phyloP scores from a whole-genome alignment of 768 basidiomycete species.

The Paxillus involutus region DNA sequence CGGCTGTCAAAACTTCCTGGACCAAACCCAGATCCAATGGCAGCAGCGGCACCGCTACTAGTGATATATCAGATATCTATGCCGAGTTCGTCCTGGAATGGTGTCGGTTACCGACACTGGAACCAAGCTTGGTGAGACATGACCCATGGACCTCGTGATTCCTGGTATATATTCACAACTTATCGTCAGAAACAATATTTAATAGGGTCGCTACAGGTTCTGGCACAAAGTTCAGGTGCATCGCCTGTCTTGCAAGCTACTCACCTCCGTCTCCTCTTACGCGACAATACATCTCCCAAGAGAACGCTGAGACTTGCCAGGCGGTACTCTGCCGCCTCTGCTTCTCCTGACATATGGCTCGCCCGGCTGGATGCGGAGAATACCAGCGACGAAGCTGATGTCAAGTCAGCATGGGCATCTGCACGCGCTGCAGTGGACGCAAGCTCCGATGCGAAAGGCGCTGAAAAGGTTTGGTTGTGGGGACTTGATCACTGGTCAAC shows the following conservation, averaged over 20 bases:
- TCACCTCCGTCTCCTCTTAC: slow-evolving; percentile 36
- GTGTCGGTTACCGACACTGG: slow-evolving; percentile 36
- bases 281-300: slow-evolving; percentile 20
- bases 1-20: slow-evolving; percentile 29
- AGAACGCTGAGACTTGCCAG: slow-evolving; percentile 41
- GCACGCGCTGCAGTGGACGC: slow-evolving; percentile 40
- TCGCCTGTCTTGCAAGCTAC: slow-evolving; percentile 34
- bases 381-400: slow-evolving; percentile 21
- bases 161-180: slow-evolving; percentile 1
- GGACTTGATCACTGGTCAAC: slow-evolving; percentile 36
- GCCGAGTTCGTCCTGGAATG: slow-evolving; percentile 48
- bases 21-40: slow-evolving; percentile 6
- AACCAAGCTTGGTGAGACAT: slow-evolving; percentile 30
- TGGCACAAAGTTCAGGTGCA: slow-evolving; percentile 25
- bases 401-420: slow-evolving; percentile 40
- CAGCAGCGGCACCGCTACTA: slow-evolving; percentile 20
- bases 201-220: slow-evolving; percentile 39
- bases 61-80: slow-evolving; percentile 36
- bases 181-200: slow-evolving; percentile 54
- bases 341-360: slow-evolving; percentile 50
- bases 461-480: slow-evolving; percentile 55
- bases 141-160: background rate
- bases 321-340: slow-evolving; percentile 45
- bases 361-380: slow-evolving; percentile 48
- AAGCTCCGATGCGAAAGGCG: slow-evolving; percentile 16